Evolutionary conservation across 2,329 filamentous ascomycete species (phyloP).

Genomic region (Didymella glomerata): DNA sequence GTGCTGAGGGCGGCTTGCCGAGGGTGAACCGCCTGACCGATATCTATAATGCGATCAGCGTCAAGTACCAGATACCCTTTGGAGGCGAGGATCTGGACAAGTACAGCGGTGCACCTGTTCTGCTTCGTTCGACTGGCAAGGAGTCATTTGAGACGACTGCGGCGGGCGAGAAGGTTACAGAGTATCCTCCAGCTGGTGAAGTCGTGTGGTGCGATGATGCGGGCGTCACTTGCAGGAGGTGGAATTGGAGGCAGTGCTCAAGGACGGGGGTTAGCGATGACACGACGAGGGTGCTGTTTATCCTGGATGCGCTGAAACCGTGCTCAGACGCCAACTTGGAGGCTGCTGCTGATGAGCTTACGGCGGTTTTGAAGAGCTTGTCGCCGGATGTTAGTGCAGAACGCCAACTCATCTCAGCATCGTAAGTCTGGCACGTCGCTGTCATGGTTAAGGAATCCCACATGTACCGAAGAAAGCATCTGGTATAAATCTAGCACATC

Average conservation of each 20-base stretch:
- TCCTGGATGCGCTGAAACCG: not conserved
- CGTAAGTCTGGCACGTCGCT: not conserved
- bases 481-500: no score
- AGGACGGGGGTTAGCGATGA: not conserved
- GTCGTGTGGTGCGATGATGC: not conserved
- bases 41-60: not conserved
- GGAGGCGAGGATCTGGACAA: not conserved
- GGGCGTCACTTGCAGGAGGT: not conserved
- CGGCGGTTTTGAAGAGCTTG: not conserved
- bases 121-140: not conserved
- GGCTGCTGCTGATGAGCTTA: not conserved
- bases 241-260: not conserved
- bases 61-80: not conserved
- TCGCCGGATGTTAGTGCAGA: not conserved
- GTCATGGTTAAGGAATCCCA: no score
- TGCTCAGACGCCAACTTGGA: not conserved
- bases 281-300: not conserved
- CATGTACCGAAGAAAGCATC: no score
- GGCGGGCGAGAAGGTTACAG: not conserved
- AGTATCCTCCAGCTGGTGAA: not conserved
- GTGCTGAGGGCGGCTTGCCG: not conserved
- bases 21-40: not conserved
- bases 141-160: not conserved
- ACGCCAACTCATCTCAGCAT: not conserved
- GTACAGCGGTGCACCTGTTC: not conserved